Conservation (phyloP, 208 protist genomes). For the Wallacemonas sp. region DNA sequence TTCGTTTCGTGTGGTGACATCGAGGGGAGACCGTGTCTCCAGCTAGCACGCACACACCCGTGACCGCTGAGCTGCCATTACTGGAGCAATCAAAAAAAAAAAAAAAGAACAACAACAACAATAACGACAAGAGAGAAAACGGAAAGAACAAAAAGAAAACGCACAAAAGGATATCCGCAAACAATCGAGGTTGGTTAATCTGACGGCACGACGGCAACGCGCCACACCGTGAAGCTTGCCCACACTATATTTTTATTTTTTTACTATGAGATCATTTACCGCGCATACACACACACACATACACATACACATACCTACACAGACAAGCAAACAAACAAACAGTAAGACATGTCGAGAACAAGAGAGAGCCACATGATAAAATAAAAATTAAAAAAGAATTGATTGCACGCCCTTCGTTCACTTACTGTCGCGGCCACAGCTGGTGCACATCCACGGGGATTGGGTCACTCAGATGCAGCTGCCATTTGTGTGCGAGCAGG, state of each 20-base stretch:
- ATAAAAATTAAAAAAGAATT: constrained; percentile 4
- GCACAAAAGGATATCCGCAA: neutral
- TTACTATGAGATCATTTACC: too few relatives aligned
- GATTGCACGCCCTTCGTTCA: neutral
- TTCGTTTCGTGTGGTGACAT: too few relatives aligned
- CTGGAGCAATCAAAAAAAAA: neutral
- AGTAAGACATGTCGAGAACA: constrained; percentile 1
- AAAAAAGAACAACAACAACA: neutral
- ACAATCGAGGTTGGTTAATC: too few relatives aligned
- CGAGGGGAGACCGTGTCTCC: too few relatives aligned
- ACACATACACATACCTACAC: neutral
- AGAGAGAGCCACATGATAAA: neutral
- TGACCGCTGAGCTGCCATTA: too few relatives aligned
- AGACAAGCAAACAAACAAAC: constrained; percentile 13
- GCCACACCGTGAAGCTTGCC: neutral
- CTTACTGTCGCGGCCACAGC: constrained; percentile 24
- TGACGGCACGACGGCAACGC: too few relatives aligned
- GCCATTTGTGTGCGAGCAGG: constrained; percentile 66
- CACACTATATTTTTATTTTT: too few relatives aligned
- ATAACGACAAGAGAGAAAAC: neutral
- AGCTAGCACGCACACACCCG: neutral
- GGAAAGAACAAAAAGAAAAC: neutral
- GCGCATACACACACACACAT: too few relatives aligned
- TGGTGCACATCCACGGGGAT: constrained; percentile 59
- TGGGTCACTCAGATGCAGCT: constrained; percentile 59